Percentiles rank a stretch among this genome's conserved stretches.
Evolutionary conservation across 371 early-diverging fungal genomes (phyloP).

Genomic region (Conidiobolus incongruus): DNA sequence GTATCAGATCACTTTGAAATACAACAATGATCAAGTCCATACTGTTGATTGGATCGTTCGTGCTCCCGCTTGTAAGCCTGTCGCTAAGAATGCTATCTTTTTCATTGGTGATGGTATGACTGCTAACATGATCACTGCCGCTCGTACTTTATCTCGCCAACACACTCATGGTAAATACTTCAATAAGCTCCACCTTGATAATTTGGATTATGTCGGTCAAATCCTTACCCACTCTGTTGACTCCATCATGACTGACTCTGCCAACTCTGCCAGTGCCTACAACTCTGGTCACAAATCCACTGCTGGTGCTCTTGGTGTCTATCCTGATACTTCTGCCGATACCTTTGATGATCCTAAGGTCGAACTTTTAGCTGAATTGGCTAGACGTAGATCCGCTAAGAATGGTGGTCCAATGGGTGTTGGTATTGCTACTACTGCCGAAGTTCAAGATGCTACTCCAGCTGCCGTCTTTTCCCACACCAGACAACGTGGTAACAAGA

Average conservation of each 20-base stretch:
- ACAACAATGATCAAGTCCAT: too few relatives aligned
- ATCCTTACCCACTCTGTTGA: constrained; percentile 46
- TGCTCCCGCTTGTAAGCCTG: too few relatives aligned
- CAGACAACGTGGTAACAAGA: constrained; percentile 20
- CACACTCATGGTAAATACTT: constrained; percentile 29
- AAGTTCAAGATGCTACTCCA: constrained; percentile 47
- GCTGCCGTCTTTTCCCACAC: constrained; percentile 42
- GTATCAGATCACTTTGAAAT: too few relatives aligned
- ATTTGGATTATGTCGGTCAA: constrained; percentile 36
- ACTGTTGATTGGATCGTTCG: too few relatives aligned
- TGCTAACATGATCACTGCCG: too few relatives aligned
- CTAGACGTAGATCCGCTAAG: constrained; percentile 39
- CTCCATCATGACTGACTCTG: constrained; percentile 46
- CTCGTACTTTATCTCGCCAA: constrained; percentile 23
- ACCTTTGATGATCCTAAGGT: constrained; percentile 33
- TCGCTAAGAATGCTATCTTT: too few relatives aligned
- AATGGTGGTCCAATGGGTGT: constrained; percentile 20
- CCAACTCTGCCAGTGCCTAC: constrained; percentile 51
- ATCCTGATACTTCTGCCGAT: constrained; percentile 23
- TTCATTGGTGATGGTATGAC: too few relatives aligned
- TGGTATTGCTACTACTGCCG: constrained; percentile 49
- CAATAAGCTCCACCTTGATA: constrained; percentile 30
- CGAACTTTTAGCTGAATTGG: too few relatives aligned
- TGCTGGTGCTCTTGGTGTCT: constrained; percentile 36
- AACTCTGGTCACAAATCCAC: too few relatives aligned